Percentiles rank a stretch among this genome's conserved stretches.
Evolutionary conservation across 2,329 filamentous ascomycete species (phyloP).

Genomic region (Chalaropsis ovoidea): DNA sequence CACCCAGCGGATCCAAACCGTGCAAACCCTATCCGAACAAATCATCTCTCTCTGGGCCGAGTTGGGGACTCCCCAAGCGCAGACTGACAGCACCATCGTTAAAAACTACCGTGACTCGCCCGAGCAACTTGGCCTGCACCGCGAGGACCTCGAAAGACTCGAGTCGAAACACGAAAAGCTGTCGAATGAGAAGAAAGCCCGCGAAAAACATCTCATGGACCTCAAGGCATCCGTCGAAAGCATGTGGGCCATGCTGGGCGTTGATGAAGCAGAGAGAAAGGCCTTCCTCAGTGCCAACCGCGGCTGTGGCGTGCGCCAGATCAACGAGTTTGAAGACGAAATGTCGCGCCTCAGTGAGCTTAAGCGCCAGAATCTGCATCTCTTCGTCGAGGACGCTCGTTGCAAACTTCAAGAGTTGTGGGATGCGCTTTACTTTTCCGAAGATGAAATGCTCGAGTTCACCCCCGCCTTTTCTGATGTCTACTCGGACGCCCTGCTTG

Average conservation of each 20-base stretch:
- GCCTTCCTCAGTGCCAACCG: conserved; percentile 77
- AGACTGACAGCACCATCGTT: conserved; percentile 79
- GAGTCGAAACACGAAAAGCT: conserved; percentile 69
- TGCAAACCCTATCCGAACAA: conserved; percentile 65
- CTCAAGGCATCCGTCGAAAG: conserved; percentile 67
- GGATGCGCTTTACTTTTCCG: conserved; percentile 87
- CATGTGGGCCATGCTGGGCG: conserved; percentile 78
- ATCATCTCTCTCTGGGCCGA: conserved; percentile 95
- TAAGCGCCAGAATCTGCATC: conserved; percentile 85
- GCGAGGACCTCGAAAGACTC: conserved; percentile 69
- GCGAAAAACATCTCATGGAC: conserved; percentile 67
- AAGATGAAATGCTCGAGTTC: conserved; percentile 98
- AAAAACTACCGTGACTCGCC: conserved; percentile 83
- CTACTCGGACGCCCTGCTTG: conserved; percentile 87
- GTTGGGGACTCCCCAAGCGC: conserved; percentile 83
- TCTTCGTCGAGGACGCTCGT: conserved; percentile 91
- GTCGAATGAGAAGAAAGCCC: conserved; percentile 73
- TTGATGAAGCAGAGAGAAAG: conserved; percentile 75
- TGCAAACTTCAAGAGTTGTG: conserved; percentile 87
- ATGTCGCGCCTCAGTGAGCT: conserved; percentile 76
- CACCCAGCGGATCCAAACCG: conserved; percentile 64
- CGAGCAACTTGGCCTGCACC: conserved; percentile 85
- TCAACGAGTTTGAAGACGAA: conserved; percentile 95
- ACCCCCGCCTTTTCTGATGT: conserved; percentile 95
- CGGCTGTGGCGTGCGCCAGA: conserved; percentile 79